A percentile compares a stretch with the other conserved stretches of the same genome.
These are phyloP conservation scores for Fusarium denticulatum DNA, from an alignment of 2,329 filamentous ascomycete species.

Conservation along the genomic window DNA sequence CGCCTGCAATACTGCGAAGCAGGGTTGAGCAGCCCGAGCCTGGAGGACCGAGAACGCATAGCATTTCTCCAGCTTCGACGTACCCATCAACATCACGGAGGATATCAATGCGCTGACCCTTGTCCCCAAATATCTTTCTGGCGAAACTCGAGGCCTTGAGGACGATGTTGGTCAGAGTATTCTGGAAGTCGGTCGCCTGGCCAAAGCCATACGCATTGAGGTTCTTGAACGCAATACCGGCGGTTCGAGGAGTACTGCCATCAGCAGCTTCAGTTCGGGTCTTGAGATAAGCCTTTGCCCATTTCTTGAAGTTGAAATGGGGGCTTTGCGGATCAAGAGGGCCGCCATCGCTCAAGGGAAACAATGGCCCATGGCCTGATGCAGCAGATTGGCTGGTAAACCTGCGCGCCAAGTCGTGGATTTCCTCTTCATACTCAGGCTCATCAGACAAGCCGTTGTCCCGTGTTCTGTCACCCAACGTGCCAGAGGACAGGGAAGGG, in stretches of 20 bases:
- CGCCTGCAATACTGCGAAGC: conserved; percentile 80
- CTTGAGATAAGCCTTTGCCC: conserved; percentile 53
- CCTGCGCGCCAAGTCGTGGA: conserved; percentile 23
- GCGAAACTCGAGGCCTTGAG: conserved; percentile 55
- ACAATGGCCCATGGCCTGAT: conserved; percentile 25
- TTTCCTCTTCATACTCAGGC: not conserved
- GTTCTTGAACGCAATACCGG: conserved; percentile 71
- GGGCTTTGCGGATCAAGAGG: conserved; percentile 52
- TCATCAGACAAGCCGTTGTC: not conserved
- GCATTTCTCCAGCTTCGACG: conserved; percentile 74
- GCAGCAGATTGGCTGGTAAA: conserved; percentile 15
- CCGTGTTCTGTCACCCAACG: not conserved
- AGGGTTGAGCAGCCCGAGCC: conserved; percentile 79
- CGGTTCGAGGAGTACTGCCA: conserved; percentile 64
- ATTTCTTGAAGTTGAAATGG: conserved; percentile 54
- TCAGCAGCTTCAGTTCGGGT: conserved; percentile 44
- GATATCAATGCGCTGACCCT: conserved; percentile 70
- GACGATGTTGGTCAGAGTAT: conserved; percentile 67
- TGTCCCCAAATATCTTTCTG: conserved; percentile 60
- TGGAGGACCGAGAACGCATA: conserved; percentile 76
- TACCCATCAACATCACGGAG: conserved; percentile 71
- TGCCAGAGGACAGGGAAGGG: not conserved
- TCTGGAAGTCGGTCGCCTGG: conserved; percentile 73
- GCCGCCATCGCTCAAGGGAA: conserved; percentile 27
- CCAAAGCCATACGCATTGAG: conserved; percentile 73